Base-by-base conservation (phyloP, 768 basidiomycete genomes). In the Lactifluus hygrophoroides region DNA sequence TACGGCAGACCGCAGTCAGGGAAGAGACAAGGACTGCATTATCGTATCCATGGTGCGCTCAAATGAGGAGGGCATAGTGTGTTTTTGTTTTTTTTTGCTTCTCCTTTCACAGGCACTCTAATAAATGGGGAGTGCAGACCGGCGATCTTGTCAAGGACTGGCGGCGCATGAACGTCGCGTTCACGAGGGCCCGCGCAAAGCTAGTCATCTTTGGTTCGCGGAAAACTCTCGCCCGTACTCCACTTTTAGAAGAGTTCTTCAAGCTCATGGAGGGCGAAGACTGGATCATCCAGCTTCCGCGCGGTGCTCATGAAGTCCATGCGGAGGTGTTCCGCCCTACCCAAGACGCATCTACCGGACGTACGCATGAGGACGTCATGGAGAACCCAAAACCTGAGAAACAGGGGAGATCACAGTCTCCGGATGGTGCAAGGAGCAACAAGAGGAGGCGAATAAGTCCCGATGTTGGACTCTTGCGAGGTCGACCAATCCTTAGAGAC, bases 101-200 rank as follows among this genome's bases (percentile, higher is more conserved):
- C n/a, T n/a, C n/a, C n/a, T 19, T 27, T 28, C 5, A 21, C 23
- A 6, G 27, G 37, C 16, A 37, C 10, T 3, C n/a, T 47, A 6
- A 17, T 32, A 34, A 51, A 27, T 25, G 11, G 2, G 14, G 54
- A 28, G 21, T 50, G 19, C 60, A 95, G 94, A 79, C 92, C 27
- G 96, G 96, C 9, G 94, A 97, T 53, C 78, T 99, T 2, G 76
- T 98, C 25, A 91, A 88, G 65, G 96, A 99, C 69, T 97, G 95
- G 94, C 79, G 96, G 37, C 73, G 96, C 34, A 86, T 97, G 78
- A 99, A 99, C 67, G 96, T 99, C 17, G 88, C 93, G 7, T 92
- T 98, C 70, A 97, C 95, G 0, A 86, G 96, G 16, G 95, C 94
- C 0, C 83, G 86, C 54, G 81, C 82, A 34, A 99, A 99, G 73